Base-by-base conservation (phyloP, 371 early-diverging fungal species). In the Batrachochytrium dendrobatidis region DNA sequence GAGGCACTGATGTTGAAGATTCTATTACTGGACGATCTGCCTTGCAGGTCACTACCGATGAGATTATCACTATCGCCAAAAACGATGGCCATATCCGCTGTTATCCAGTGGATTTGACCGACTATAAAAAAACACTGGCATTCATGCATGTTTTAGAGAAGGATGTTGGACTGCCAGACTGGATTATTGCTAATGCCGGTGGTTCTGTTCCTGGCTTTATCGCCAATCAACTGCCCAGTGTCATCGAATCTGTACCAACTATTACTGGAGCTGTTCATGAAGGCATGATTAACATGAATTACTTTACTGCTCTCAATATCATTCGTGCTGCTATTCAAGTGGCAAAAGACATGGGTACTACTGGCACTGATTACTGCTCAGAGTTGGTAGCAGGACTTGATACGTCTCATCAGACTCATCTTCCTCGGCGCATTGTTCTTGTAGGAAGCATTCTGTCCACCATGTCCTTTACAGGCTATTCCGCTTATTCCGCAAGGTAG, bases 181-280 rank as follows among this genome's bases (percentile, higher is more conserved):
- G 71, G 66, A 58, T 73, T 35, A 52, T 75, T 53, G 26, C 55
- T 39, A 59, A 46, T 53, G 76, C 76, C 17, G 76, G 76, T 31
- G 60, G 26, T 17, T 49, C 66, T 1, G 28, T n/a, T 7, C 70
- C 73, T 8, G 65, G 58, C 22, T 69, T 61, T 34, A 12, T 70
- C 12, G 59, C 56, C 39, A 58, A 73, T 35, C 65, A 65, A 49
- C 32, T 69, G 34, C 35, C 35, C 17, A 15, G 15, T 39, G 39
- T n/a, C 15, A 29, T 59, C 53, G 60, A 22, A 24, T 39, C 18
- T 7, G 22, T 22, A 7, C 20, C 3, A 31, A 46, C 33, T 34
- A 30, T 25, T 20, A 18, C 7, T 15, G 1, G 43, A 24, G 48
- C 48, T 28, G 24, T 6, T 18, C n/a, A 57, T 31, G 61, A 60